Evolutionary conservation across 495 filamentous ascomycete species (phyloP), one percentile per base, ranked within the genome.

Genomic region (Aspergillus nidulans): DNA sequence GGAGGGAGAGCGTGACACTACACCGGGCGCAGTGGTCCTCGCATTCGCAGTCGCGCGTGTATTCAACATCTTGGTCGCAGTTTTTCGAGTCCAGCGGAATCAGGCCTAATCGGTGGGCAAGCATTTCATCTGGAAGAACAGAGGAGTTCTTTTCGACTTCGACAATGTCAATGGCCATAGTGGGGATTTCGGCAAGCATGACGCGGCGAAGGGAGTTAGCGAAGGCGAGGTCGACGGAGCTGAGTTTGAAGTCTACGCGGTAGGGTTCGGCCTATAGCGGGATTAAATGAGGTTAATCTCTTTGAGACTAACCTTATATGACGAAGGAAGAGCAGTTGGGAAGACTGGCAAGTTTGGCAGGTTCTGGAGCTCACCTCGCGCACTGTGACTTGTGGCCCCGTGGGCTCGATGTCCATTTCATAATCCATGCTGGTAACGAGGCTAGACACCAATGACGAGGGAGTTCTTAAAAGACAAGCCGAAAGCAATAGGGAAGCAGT

Each of bases 21-120:
- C 94, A 98, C 52, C 85, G 79, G 57, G 92, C 86, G 74, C 94
- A 98, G 76, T 90, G 87, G 59, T 89, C 83, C 47, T 96, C 92
- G 77, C 94, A 98, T 58, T 92, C 89, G 77, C 94, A 98, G 69
- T 97, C 94, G 52, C 92, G 86, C n/a, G 87, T 87, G 75, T 95
- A 96, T 53, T 85, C 77, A 25, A 97, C 79, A 47, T 88, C 84
- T 52, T 83, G 76, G 47, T 97, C 90, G 67, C 92, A 86, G 64
- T 88, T 85, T 55, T 87, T 85, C 42, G 89, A 86, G 70, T 86
- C 86, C 8, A 98, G 82, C 10, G 95, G 95, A 54, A 97, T 84
- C 26, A 98, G 84, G 26, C 94, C 94, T 4, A 98, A 81, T 21
- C 94, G 88, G 74, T 98, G 94, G 32, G 87, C 83, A 60, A 98